Percentiles rank a stretch among this genome's conserved stretches.
phyloP scores from a whole-genome alignment of 1,284 basidiomycete genomes.

The Moesziomyces parantarcticus region DNA sequence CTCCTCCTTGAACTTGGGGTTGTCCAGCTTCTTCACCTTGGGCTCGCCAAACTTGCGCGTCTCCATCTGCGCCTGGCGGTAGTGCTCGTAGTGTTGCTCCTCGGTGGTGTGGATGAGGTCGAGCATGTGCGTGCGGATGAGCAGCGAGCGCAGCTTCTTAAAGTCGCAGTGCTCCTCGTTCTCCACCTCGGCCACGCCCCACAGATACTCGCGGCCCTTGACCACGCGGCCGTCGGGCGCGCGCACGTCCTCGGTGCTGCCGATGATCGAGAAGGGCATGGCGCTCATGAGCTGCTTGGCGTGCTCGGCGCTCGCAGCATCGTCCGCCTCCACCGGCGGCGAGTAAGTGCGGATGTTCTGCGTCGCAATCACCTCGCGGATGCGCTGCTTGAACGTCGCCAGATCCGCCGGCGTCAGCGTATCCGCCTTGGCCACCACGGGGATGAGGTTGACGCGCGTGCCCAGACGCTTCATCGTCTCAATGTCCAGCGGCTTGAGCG shows the following conservation, averaged over 20 bases:
- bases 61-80: slow-evolving; percentile 99
- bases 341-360: slow-evolving; percentile 95
- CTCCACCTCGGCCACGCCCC: slow-evolving; percentile 98
- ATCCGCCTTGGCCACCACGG: slow-evolving; percentile 96
- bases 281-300: slow-evolving; percentile 82
- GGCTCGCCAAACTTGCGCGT: slow-evolving; percentile 98
- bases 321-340: slow-evolving; percentile 90
- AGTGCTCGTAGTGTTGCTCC: slow-evolving; percentile 96
- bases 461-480: slow-evolving; percentile 99
- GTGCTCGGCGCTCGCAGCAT: slow-evolving; percentile 87
- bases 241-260: slow-evolving; percentile 91
- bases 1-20: slow-evolving; percentile 99
- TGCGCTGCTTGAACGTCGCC: slow-evolving; percentile 88
- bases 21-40: slow-evolving; percentile 98
- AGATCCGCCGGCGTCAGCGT: slow-evolving; percentile 94
- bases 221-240: slow-evolving; percentile 90
- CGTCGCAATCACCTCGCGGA: slow-evolving; percentile 87
- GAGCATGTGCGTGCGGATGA: slow-evolving; percentile 98
- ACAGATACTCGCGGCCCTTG: slow-evolving; percentile 98
- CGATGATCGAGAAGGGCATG: slow-evolving; percentile 98
- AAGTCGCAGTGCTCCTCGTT: slow-evolving; percentile 99
- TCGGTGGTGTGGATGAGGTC: slow-evolving; percentile 96
- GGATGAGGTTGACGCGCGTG: slow-evolving; percentile 94
- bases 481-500: slow-evolving; percentile 97
- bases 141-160: slow-evolving; percentile 92